Percentiles rank a stretch among this genome's conserved stretches.
phyloP scores from a whole-genome alignment of 495 filamentous ascomycete genomes.

The Aspergillus coremiiformis region DNA sequence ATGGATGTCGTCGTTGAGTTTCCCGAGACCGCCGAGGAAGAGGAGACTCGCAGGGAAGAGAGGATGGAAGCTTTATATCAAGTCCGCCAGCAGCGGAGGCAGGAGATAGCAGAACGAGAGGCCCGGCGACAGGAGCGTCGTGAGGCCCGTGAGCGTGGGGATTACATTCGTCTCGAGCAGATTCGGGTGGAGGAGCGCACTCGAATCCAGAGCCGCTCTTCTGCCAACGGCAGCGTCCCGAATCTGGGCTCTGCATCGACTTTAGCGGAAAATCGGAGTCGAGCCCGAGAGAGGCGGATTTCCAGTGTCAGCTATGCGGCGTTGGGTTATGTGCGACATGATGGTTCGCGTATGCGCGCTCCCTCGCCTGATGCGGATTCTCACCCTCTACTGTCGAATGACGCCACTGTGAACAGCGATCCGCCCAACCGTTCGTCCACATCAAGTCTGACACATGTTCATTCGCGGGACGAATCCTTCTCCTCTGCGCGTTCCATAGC shows the following conservation, averaged over 20 bases:
- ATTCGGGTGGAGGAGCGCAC: conserved; percentile 42
- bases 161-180: conserved; percentile 54
- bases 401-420: conserved; percentile 48
- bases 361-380: conserved; percentile 72
- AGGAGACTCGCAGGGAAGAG: conserved; percentile 75
- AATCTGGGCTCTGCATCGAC: conserved; percentile 23
- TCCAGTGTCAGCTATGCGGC: conserved; percentile 81
- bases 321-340: conserved; percentile 77
- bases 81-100: conserved; percentile 70
- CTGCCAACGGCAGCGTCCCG: conserved; percentile 24
- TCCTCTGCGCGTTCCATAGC: conserved; percentile 29
- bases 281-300: conserved; percentile 65
- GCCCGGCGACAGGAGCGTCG: conserved; percentile 55
- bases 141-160: conserved; percentile 64
- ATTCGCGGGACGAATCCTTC: conserved; percentile 30
- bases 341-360: conserved; percentile 79
- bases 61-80: conserved; percentile 93
- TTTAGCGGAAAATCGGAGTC: conserved; percentile 59
- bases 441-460: conserved; percentile 18
- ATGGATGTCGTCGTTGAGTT: conserved; percentile 89
- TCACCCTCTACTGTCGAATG: conserved; percentile 63
- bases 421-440: conserved; percentile 17
- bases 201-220: conserved; percentile 20
- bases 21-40: conserved; percentile 62
- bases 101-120: conserved; percentile 70